Evolutionary conservation across 2,329 filamentous ascomycete species (phyloP).

Genomic region (Fusarium caatingaense): DNA sequence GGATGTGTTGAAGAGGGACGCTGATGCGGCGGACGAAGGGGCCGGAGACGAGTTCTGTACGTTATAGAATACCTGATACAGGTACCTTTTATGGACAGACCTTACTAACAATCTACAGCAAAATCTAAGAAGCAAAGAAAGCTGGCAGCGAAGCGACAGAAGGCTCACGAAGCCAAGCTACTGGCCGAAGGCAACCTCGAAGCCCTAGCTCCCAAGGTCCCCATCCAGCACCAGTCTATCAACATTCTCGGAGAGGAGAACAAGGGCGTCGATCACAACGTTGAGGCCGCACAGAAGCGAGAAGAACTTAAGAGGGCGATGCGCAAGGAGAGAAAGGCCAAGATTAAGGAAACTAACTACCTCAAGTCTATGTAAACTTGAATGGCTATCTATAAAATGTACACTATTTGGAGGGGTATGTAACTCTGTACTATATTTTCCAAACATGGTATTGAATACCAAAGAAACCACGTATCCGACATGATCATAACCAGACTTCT

Average conservation of each 20-base stretch:
- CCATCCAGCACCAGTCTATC: conserved; percentile 80
- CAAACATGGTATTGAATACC: conserved; percentile 22
- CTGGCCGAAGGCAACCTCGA: conserved; percentile 74
- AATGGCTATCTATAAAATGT: conserved; percentile 37
- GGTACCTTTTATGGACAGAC: not conserved
- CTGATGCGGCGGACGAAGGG: conserved; percentile 61
- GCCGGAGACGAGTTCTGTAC: conserved; percentile 83
- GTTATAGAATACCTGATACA: conserved; percentile 49
- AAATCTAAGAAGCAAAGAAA: conserved; percentile 87
- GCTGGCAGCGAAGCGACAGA: conserved; percentile 73
- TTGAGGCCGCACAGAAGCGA: conserved; percentile 63
- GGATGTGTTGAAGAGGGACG: conserved; percentile 67
- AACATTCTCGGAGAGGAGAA: conserved; percentile 71
- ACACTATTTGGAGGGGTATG: conserved; percentile 41
- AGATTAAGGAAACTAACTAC: conserved; percentile 89
- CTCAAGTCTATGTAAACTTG: conserved; percentile 77
- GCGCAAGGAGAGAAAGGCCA: conserved; percentile 78
- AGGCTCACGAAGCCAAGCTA: conserved; percentile 67
- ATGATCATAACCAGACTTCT: not conserved
- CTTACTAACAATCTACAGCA: conserved; percentile 59
- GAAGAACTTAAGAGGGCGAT: conserved; percentile 75
- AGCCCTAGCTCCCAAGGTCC: conserved; percentile 74
- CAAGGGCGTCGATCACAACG: conserved; percentile 57
- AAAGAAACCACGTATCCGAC: conserved; percentile 11
- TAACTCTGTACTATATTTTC: conserved; percentile 46